Percentiles rank a stretch among this genome's conserved stretches.
Evolutionary conservation across 169 alveolate species (phyloP).

Genomic region (Plasmodium inui): DNA sequence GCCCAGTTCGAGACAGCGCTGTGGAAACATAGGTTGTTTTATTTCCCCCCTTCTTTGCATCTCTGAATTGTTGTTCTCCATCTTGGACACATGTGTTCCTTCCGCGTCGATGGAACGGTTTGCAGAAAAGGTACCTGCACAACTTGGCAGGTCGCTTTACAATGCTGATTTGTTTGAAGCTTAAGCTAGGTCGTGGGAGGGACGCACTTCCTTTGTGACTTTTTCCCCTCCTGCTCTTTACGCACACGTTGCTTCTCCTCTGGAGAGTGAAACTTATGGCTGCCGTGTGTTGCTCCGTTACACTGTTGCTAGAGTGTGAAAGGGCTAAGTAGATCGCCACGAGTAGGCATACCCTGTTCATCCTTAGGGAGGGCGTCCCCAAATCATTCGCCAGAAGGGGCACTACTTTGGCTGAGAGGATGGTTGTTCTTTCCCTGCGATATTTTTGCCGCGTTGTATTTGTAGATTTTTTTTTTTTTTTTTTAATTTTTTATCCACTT

Average conservation of each 20-base stretch:
- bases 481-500: too few relatives aligned
- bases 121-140: background rate
- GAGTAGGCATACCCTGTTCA: slow-evolving; percentile 35
- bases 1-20: background rate
- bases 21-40: background rate
- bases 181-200: background rate
- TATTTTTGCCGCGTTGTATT: background rate
- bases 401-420: background rate
- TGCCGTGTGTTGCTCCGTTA: background rate
- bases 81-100: background rate
- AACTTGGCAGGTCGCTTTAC: background rate
- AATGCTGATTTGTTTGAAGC: background rate
- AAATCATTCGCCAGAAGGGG: background rate
- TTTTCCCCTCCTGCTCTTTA: background rate
- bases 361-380: background rate
- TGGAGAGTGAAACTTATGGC: background rate
- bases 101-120: background rate
- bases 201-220: background rate
- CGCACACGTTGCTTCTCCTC: background rate
- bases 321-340: background rate
- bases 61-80: background rate
- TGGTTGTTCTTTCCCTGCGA: background rate
- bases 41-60: background rate
- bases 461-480: background rate
- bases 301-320: slow-evolving; percentile 11